Conservation (phyloP, 2,329 filamentous ascomycete species). For the Penicillium concentricum region DNA sequence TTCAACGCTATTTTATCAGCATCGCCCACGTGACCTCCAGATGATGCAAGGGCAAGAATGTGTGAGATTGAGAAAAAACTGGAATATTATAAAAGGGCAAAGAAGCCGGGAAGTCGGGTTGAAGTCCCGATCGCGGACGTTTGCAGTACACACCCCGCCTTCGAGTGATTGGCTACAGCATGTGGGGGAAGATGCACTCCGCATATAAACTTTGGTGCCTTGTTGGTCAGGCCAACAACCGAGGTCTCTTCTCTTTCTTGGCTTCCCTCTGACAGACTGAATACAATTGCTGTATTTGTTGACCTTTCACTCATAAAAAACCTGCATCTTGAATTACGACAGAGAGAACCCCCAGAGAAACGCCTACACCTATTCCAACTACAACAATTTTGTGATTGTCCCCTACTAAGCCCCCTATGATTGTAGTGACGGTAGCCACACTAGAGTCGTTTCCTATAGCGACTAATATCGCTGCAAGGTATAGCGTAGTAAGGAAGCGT, state of each 20-base stretch:
- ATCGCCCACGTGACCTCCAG: not conserved
- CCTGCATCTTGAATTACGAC: too few species aligned
- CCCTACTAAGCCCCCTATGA: too few species aligned
- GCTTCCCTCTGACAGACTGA: too few species aligned
- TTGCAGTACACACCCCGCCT: not conserved
- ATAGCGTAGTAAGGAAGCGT: too few species aligned
- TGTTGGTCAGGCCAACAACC: not conserved
- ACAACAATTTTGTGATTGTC: too few species aligned
- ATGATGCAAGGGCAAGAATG: not conserved
- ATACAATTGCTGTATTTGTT: not conserved
- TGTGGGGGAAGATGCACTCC: not conserved
- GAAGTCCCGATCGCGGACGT: not conserved
- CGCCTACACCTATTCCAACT: too few species aligned
- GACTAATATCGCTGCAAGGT: too few species aligned
- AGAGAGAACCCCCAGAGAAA: too few species aligned
- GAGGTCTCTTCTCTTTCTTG: too few species aligned
- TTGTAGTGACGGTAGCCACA: too few species aligned
- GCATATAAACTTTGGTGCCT: not conserved
- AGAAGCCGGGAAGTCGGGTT: not conserved
- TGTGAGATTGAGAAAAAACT: not conserved
- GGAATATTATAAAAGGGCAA: not conserved
- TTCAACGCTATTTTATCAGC: not conserved
- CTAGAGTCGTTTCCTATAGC: too few species aligned
- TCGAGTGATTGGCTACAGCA: not conserved
- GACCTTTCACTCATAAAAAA: too few species aligned